phyloP scores from a whole-genome alignment of 169 alveolate genomes.

The Plasmodium knowlesi region DNA sequence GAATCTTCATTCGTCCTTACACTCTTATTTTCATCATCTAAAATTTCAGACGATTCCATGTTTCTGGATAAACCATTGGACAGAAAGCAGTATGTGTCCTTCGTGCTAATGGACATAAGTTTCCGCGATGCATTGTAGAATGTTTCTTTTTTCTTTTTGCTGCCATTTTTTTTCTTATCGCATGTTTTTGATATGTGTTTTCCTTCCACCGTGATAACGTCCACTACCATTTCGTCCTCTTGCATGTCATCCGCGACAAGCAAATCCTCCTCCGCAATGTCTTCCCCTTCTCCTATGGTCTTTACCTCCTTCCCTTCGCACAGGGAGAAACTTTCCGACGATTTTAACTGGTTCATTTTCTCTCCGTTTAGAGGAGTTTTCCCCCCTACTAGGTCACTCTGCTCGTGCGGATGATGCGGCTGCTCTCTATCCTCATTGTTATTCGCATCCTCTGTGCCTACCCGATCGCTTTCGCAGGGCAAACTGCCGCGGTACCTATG shows the following conservation, averaged over 20 bases:
- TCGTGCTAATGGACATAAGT: conserved; percentile 72
- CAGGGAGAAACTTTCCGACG: conserved; percentile 15
- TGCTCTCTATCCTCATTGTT: background rate
- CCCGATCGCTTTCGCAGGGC: background rate
- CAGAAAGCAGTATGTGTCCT: conserved; percentile 41
- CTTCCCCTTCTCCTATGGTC: conserved; percentile 14
- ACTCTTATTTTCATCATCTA: conserved; percentile 45
- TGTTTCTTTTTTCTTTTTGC: conserved; percentile 15
- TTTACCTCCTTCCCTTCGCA: conserved; percentile 14
- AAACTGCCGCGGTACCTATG: conserved; percentile 11
- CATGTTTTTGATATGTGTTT: background rate
- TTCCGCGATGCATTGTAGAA: conserved; percentile 42
- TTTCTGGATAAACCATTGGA: conserved; percentile 30
- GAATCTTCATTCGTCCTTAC: conserved; percentile 47
- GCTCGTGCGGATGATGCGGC: background rate
- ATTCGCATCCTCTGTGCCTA: background rate
- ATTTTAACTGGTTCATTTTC: background rate
- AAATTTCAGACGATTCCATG: conserved; percentile 8
- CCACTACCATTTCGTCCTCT: background rate
- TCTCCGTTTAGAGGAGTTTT: conserved; percentile 10
- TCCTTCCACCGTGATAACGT: background rate
- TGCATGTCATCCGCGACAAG: background rate
- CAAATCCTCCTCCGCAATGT: background rate
- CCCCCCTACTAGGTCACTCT: conserved; percentile 7
- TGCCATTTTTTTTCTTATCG: conserved; percentile 21